Percentiles rank a stretch among this genome's conserved stretches.
Evolutionary conservation across 2,329 filamentous ascomycete species (phyloP).

Genomic region (Graphilbum fragrans): DNA sequence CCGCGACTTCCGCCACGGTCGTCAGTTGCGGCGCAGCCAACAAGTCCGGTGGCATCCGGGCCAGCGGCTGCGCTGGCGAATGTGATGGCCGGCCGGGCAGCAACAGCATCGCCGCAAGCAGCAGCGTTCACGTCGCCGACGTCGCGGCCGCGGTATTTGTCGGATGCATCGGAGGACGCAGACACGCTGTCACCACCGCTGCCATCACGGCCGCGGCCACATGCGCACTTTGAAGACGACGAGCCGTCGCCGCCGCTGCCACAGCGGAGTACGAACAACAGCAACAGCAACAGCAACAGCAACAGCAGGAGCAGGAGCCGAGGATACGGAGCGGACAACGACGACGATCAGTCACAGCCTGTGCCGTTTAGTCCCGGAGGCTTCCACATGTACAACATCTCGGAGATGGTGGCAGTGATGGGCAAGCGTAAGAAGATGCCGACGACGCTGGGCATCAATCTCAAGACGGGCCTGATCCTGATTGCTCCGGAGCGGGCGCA

Average conservation of each 20-base stretch:
- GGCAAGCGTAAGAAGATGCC: slow-evolving; percentile 98
- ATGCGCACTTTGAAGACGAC: slow-evolving; percentile 26
- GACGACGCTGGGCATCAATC: slow-evolving; percentile 88
- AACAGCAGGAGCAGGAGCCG: background rate
- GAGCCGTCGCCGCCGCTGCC: slow-evolving; percentile 13
- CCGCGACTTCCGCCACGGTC: slow-evolving; percentile 26
- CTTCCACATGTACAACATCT: slow-evolving; percentile 93
- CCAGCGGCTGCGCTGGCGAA: slow-evolving; percentile 43
- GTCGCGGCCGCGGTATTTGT: slow-evolving; percentile 43
- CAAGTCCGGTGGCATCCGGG: slow-evolving; percentile 20
- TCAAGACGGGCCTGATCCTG: slow-evolving; percentile 77
- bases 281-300: slow-evolving; percentile 7
- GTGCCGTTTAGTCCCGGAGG: slow-evolving; percentile 55
- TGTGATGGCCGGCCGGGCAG: slow-evolving; percentile 37
- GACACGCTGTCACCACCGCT: slow-evolving; percentile 46
- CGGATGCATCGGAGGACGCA: slow-evolving; percentile 57
- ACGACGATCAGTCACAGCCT: slow-evolving; percentile 16
- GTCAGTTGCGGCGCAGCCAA: slow-evolving; percentile 18
- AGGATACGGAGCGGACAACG: slow-evolving; percentile 15
- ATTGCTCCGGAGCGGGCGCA: slow-evolving; percentile 76
- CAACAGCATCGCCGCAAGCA: slow-evolving; percentile 36
- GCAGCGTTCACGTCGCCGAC: slow-evolving; percentile 30
- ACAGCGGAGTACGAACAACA: slow-evolving; percentile 13
- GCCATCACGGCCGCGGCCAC: slow-evolving; percentile 49
- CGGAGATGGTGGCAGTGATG: slow-evolving; percentile 94